Evolutionary conservation across 108 stramenopile genomes (phyloP).

Genomic region (Skeletonema marinoi): DNA sequence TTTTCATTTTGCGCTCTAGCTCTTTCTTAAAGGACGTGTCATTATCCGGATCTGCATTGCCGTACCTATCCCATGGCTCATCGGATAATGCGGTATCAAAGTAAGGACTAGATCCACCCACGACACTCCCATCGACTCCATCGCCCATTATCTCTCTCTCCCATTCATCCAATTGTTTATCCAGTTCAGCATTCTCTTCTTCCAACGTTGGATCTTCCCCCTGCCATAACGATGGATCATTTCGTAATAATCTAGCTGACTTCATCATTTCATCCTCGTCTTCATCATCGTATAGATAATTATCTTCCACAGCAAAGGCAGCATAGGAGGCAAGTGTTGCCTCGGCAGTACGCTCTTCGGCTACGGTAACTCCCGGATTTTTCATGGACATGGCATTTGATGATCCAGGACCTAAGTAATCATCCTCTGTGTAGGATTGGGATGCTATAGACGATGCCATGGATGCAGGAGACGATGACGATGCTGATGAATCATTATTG

Average conservation of each 20-base stretch:
- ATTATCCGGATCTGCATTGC: conserved; percentile 40
- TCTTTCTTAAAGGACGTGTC: conserved; percentile 34
- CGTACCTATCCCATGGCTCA: conserved; percentile 82
- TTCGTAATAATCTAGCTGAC: conserved; percentile 7
- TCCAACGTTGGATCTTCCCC: conserved; percentile 44
- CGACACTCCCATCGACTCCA: conserved; percentile 42
- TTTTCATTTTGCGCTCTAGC: conserved; percentile 42
- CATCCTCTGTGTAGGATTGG: conserved; percentile 3
- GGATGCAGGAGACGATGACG: not conserved
- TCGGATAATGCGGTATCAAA: conserved; percentile 49
- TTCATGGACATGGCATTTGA: conserved; percentile 24
- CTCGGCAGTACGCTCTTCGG: conserved; percentile 55
- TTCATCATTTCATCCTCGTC: conserved; percentile 20
- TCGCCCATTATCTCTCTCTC: conserved; percentile 43
- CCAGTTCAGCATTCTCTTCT: conserved; percentile 45
- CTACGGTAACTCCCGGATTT: conserved; percentile 28
- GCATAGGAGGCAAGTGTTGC: conserved; percentile 65
- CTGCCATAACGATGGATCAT: conserved; percentile 36
- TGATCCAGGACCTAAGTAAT: conserved; percentile 10
- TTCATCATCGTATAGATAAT: conserved; percentile 74
- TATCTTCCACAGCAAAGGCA: conserved; percentile 61
- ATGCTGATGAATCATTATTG: not conserved
- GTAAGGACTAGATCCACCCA: conserved; percentile 48
- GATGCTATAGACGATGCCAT: conserved; percentile 14
- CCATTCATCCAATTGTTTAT: conserved; percentile 56